Conservation (phyloP, 768 basidiomycete genomes). For the Harrya chromipes region DNA sequence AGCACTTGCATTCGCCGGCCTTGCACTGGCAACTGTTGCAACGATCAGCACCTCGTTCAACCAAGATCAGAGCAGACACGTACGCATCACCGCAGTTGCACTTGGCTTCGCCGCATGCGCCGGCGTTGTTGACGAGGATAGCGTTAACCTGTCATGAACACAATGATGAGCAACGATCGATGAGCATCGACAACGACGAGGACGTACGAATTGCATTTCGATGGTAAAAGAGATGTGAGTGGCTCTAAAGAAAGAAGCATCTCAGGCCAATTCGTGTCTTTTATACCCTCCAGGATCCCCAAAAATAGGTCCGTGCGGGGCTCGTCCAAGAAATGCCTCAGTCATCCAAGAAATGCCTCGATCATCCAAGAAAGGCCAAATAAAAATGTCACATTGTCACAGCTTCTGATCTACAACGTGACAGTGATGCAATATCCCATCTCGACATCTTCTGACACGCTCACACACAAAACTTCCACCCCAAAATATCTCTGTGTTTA, state of each 20-base stretch:
- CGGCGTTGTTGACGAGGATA: conserved; percentile 16
- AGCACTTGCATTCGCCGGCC: conserved; percentile 12
- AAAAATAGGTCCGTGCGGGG: background rate
- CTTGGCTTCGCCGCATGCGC: background rate
- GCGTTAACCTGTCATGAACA: conserved; percentile 4
- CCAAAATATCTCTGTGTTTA: background rate
- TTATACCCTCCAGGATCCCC: conserved; percentile 10
- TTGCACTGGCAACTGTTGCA: conserved; percentile 16
- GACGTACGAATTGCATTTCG: conserved; percentile 18
- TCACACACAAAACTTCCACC: background rate
- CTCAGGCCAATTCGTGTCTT: background rate
- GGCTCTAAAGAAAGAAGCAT: background rate
- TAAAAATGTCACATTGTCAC: too few relatives aligned
- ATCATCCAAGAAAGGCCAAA: too few relatives aligned
- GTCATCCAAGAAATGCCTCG: conserved; percentile 1
- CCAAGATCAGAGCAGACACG: background rate
- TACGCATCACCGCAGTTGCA: conserved; percentile 15
- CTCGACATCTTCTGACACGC: conserved; percentile 8
- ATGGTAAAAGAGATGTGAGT: background rate
- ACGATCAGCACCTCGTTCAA: too few relatives aligned
- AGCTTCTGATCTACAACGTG: too few relatives aligned
- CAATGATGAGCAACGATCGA: background rate
- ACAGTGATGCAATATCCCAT: conserved; percentile 18
- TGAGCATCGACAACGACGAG: background rate
- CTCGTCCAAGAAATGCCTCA: background rate